Evolutionary conservation across 495 filamentous ascomycete genomes (phyloP).

Genomic region (Cercophora sp.): DNA sequence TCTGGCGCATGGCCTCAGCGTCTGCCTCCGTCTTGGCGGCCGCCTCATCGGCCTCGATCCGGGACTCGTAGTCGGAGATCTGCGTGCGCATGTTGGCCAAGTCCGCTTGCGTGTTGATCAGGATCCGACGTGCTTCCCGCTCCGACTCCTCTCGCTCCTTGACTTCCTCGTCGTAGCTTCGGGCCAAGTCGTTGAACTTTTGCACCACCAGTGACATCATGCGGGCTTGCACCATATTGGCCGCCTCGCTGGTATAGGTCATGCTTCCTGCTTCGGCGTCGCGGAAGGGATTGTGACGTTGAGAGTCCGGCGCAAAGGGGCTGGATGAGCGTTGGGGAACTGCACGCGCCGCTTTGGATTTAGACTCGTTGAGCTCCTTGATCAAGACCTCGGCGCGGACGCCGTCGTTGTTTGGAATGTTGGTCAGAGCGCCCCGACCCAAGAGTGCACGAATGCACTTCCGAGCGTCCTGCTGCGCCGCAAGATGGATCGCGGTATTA

Average conservation of each 20-base stretch:
- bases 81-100: constrained; percentile 45
- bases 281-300: constrained; percentile 40
- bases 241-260: constrained; percentile 53
- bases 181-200: constrained; percentile 55
- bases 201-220: constrained; percentile 54
- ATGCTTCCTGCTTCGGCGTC: constrained; percentile 32
- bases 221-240: constrained; percentile 53
- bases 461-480: constrained; percentile 69
- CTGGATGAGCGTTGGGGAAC: constrained; percentile 55
- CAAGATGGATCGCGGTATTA: constrained; percentile 85
- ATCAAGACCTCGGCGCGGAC: constrained; percentile 75
- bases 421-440: constrained; percentile 65
- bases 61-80: constrained; percentile 43
- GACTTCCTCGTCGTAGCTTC: constrained; percentile 56
- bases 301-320: constrained; percentile 54
- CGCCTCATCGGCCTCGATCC: constrained; percentile 41
- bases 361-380: constrained; percentile 51
- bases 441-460: constrained; percentile 71
- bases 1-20: constrained; percentile 26
- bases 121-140: constrained; percentile 53
- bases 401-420: constrained; percentile 75
- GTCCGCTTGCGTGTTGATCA: constrained; percentile 51
- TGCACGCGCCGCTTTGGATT: constrained; percentile 38
- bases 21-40: constrained; percentile 39
- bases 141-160: constrained; percentile 56